These are phyloP conservation scores for Stachybotrys chartarum DNA, from an alignment of 2,329 filamentous ascomycete species.

Conservation along the genomic window DNA sequence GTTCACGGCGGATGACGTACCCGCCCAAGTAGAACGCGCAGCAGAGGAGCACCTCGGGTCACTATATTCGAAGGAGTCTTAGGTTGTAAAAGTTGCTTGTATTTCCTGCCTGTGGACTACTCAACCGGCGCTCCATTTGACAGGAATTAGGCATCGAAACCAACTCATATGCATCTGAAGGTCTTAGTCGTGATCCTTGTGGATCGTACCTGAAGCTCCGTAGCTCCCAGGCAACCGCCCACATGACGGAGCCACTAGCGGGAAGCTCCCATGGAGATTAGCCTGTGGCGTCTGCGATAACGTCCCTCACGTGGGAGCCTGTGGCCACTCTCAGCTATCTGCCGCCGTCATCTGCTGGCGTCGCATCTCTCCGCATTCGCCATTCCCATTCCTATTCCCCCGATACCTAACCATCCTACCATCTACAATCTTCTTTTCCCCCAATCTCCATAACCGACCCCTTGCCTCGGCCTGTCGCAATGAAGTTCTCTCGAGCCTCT, in stretches of 20 bases:
- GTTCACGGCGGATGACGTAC: too few species aligned
- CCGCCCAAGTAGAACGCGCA: too few species aligned
- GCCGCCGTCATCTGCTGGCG: not conserved
- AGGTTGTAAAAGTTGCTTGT: too few species aligned
- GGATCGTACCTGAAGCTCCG: not conserved
- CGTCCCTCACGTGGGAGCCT: not conserved
- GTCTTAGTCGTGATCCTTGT: not conserved
- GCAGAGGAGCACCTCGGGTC: too few species aligned
- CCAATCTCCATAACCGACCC: not conserved
- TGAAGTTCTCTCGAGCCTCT: conserved; percentile 48
- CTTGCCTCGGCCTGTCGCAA: conserved; percentile 15
- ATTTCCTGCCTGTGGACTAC: too few species aligned
- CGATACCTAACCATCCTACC: not conserved
- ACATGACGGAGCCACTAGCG: not conserved
- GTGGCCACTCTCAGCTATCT: not conserved
- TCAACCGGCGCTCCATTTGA: not conserved
- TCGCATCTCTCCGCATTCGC: not conserved
- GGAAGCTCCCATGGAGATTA: not conserved
- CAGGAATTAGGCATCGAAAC: not conserved
- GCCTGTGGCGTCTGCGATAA: not conserved
- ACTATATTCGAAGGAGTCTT: too few species aligned
- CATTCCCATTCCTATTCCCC: not conserved
- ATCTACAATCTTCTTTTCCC: not conserved
- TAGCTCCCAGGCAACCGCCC: not conserved
- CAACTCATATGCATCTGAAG: not conserved